Evolutionary conservation across 2,329 filamentous ascomycete genomes (phyloP), one percentile per base, ranked within the genome.

Genomic region (Arthroderma sp.): DNA sequence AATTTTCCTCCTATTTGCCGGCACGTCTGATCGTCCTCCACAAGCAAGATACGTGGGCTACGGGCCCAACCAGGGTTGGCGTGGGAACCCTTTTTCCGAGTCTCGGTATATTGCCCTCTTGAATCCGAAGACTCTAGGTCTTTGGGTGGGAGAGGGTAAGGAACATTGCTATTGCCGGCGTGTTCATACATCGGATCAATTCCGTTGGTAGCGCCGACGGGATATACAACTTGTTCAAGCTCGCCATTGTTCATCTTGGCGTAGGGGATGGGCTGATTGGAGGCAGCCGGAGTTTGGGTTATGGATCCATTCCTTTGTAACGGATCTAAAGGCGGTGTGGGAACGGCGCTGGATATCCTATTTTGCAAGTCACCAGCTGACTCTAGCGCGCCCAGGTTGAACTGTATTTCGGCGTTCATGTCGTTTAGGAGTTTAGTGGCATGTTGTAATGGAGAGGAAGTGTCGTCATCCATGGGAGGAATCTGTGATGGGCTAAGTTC

Each of bases 151-250:
- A 86, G 71, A 6, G 82, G 73, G 59, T 94, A 96, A 0, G 88
- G 86, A 45, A 95, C 93, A 60, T 94, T 94, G 15, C 15, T 22
- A 66, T 89, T 80, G 58, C 95, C 86, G 58, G 95, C 87, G 55
- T 95, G 88, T 54, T 85, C 83, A 59, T 89, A 88, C 73, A 94
- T 91, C 1, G 89, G 88, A 58, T 95, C 88, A 53, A 95, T 95
- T 43, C 88, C 88, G 52, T 93, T 85, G 0, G 82, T 91, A 52
- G 87, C 80, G 11, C 88, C 88, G 10, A 94, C 86, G 0, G 89
- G 88, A 59, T 95, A 96, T 6, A 95, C 87, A 44, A 93, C 75
- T 51, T 73, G 75, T 49, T 83, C 80, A 38, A 82, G 62, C 45
- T 83, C 79, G 9, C 69, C 69, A 34, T 72, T 61, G 48, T 56